These are phyloP conservation scores for Pochonia chlamydosporia DNA, from an alignment of 2,329 filamentous ascomycete species.

Conservation along the genomic window DNA sequence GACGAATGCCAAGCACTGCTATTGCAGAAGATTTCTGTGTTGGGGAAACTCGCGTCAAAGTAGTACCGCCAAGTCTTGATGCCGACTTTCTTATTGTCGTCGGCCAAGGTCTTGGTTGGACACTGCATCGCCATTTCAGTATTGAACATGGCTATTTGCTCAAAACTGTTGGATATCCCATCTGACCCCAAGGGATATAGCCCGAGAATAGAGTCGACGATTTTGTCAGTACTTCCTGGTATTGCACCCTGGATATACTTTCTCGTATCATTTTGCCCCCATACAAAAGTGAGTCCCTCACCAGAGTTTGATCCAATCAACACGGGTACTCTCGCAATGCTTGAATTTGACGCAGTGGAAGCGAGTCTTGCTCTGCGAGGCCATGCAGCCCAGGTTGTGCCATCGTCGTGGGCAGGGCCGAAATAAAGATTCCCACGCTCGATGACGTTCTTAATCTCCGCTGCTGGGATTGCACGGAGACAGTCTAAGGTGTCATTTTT, in stretches of 20 bases:
- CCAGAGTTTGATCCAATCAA: slow-evolving; percentile 4
- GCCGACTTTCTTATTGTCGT: not conserved
- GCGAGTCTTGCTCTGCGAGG: not conserved
- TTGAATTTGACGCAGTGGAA: not conserved
- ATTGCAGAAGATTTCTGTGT: not conserved
- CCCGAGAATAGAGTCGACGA: not conserved
- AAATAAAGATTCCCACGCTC: not conserved
- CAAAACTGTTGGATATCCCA: not conserved
- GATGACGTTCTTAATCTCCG: not conserved
- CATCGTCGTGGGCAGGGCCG: slow-evolving; percentile 2
- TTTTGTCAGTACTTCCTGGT: not conserved
- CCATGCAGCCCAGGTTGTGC: not conserved
- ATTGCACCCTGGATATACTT: not conserved
- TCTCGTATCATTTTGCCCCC: not conserved
- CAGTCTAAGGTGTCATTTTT: slow-evolving; percentile 1
- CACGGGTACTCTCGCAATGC: slow-evolving; percentile 3
- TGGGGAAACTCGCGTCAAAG: slow-evolving; percentile 3
- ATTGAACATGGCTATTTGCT: not conserved
- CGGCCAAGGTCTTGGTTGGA: not conserved
- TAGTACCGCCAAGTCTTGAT: slow-evolving; percentile 6
- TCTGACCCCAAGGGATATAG: not conserved
- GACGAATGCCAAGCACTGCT: slow-evolving; percentile 4
- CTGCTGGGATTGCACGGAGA: slow-evolving; percentile 2
- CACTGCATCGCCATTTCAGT: slow-evolving; percentile 3
- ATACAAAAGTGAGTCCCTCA: slow-evolving; percentile 4